Evolutionary conservation across 75 land plant genomes (phyloP).

Genomic region (Chamaecyparis obtusa): DNA sequence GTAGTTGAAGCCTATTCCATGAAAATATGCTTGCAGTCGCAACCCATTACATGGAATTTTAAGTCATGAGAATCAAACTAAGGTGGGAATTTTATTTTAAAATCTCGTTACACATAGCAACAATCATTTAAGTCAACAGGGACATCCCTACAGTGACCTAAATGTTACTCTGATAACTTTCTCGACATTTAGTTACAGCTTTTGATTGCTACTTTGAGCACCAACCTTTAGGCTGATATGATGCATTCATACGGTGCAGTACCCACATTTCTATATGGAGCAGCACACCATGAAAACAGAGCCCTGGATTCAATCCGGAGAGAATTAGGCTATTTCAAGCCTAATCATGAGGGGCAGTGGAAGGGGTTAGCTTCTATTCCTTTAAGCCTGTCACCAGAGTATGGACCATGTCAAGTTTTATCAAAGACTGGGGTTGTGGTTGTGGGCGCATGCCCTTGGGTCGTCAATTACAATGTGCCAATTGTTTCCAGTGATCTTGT

Average conservation of each 20-base stretch:
- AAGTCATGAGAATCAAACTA: neutral
- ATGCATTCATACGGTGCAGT: constrained; percentile 33
- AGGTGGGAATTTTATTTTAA: neutral
- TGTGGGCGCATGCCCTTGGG: constrained; percentile 87
- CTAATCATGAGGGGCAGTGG: constrained; percentile 63
- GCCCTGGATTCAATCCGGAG: constrained; percentile 73
- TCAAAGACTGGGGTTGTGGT: constrained; percentile 64
- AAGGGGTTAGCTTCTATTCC: constrained; percentile 38
- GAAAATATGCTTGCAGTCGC: too few species aligned
- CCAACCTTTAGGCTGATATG: neutral
- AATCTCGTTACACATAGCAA: too few species aligned
- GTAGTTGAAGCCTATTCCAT: too few species aligned
- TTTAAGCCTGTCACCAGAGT: constrained; percentile 52
- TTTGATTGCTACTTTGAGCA: neutral
- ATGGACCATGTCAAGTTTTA: constrained; percentile 50
- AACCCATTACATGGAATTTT: neutral
- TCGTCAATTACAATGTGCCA: constrained; percentile 93
- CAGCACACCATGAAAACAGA: constrained; percentile 57
- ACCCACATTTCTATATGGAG: constrained; percentile 87
- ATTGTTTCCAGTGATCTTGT: constrained; percentile 46
- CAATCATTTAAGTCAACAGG: too few species aligned
- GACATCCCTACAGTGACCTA: neutral
- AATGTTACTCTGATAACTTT: neutral
- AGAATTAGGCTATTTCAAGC: constrained; percentile 80
- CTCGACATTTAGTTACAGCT: neutral